A percentile compares a stretch with the other conserved stretches of the same genome.
phyloP scores from a whole-genome alignment of 768 basidiomycete species.

The Lentinus brumalis region DNA sequence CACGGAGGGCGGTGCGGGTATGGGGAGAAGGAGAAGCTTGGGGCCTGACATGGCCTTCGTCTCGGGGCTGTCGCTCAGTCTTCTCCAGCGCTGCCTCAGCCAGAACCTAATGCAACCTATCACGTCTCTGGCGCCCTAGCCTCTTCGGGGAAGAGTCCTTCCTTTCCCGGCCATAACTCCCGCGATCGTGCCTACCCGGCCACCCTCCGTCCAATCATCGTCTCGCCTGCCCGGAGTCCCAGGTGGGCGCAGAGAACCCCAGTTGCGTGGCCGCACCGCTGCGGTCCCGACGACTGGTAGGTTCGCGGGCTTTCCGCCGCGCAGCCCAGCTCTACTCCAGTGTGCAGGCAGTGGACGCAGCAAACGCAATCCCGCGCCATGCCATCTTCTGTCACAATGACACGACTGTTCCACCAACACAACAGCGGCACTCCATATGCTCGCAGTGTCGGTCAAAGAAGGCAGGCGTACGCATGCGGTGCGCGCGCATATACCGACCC shows the following conservation, averaged over 20 bases:
- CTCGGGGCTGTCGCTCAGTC: neutral
- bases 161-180: neutral
- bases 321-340: neutral
- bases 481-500: neutral
- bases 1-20: conserved; percentile 16
- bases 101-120: neutral
- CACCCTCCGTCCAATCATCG: too few relatives aligned
- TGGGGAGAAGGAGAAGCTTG: conserved; percentile 1
- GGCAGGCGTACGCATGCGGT: neutral
- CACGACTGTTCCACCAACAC: conserved; percentile 5
- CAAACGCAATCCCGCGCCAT: neutral
- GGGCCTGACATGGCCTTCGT: conserved; percentile 5
- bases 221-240: too few relatives aligned
- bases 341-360: neutral
- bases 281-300: neutral
- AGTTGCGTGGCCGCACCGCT: neutral
- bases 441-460: neutral
- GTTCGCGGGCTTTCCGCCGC: neutral
- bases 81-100: neutral
- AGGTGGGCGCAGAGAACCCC: too few relatives aligned
- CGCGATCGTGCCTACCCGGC: too few relatives aligned
- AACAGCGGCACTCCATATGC: neutral
- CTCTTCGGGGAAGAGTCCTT: neutral
- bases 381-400: conserved; percentile 16
- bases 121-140: neutral